Base-by-base conservation (phyloP, 306 rosid species). In the Hylodesmum podocarpum region DNA sequence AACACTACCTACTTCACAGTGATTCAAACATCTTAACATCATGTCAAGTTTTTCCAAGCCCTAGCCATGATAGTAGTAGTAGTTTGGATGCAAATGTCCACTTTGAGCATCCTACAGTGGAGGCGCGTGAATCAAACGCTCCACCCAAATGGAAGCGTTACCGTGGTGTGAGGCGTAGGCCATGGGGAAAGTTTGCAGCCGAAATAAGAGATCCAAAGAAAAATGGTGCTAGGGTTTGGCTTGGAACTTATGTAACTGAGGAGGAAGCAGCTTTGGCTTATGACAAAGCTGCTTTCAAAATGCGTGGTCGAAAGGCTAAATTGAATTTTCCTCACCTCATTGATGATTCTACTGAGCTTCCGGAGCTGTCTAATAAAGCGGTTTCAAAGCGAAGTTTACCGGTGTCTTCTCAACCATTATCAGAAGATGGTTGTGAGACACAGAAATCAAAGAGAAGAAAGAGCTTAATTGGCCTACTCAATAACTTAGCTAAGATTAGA, bases 161-260 rank as follows among this genome's bases (percentile, higher is more conserved):
- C 34, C 44, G 81, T 5, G 94, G 94, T 0, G 94, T 89, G 64
- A 84, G 94, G 51, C 80, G 90, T 19, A 68, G 94, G 78, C 95
- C 90, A 0, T 84, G 90, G 95, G 95, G 90, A 18, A 86, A 88
- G 66, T 90, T 78, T 4, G 92, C 90, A 0, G 91, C 91, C 4
- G 91, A 89, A 55, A 83, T 78, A 6, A 78, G 88, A 36, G 85
- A 80, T 6, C 83, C 85, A 0, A 76, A 84, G 75, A 85, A 69
- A 73, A 90, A 85, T 1, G 93, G 93, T 0, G 67, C 79, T 6
- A 84, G 96, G 19, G 77, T 78, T 61, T 88, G 96, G 96, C 87
- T 90, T 0, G 96, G 96, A 10, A 90, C 96, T 7, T 90, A 88
- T 18, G 80, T 68, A 22, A 88, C 76, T 0, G 85, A 89, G 0